phyloP scores from a whole-genome alignment of 108 stramenopile genomes.

The Skeletonema costatum region DNA sequence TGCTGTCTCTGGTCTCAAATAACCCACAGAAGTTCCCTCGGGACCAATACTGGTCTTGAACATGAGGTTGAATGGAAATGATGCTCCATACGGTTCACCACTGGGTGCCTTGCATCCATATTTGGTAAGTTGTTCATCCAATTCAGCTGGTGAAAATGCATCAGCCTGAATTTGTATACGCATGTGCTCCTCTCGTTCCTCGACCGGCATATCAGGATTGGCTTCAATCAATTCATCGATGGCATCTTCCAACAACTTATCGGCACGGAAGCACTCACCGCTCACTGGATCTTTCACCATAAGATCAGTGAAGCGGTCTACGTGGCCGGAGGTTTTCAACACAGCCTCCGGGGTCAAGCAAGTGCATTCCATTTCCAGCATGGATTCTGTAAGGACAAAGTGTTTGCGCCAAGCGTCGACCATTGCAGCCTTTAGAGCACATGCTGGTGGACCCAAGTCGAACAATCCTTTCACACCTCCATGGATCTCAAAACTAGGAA shows the following conservation, averaged over 20 bases:
- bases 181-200: conserved; percentile 89
- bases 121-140: conserved; percentile 85
- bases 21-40: conserved; percentile 95
- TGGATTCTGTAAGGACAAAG: conserved; percentile 95
- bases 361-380: conserved; percentile 99
- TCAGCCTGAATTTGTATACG: conserved; percentile 96
- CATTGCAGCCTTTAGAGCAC: conserved; percentile 97
- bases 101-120: conserved; percentile 90
- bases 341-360: conserved; percentile 96
- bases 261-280: conserved; percentile 96
- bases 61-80: conserved; percentile 99
- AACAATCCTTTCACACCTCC: conserved; percentile 98
- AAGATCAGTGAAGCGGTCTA: conserved; percentile 99
- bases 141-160: conserved; percentile 94
- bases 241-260: conserved; percentile 98
- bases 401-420: conserved; percentile 96
- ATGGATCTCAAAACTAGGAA: conserved; percentile 99
- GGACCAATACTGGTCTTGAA: conserved; percentile 99
- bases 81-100: conserved; percentile 88
- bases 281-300: conserved; percentile 95
- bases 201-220: conserved; percentile 81
- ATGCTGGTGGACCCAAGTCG: conserved; percentile 98
- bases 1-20: conserved; percentile 99
- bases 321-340: conserved; percentile 98
- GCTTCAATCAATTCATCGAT: conserved; percentile 93